Evolutionary conservation across 2,329 filamentous ascomycete genomes (phyloP), one percentile per base, ranked within the genome.

Genomic region (Bisporella sp.): DNA sequence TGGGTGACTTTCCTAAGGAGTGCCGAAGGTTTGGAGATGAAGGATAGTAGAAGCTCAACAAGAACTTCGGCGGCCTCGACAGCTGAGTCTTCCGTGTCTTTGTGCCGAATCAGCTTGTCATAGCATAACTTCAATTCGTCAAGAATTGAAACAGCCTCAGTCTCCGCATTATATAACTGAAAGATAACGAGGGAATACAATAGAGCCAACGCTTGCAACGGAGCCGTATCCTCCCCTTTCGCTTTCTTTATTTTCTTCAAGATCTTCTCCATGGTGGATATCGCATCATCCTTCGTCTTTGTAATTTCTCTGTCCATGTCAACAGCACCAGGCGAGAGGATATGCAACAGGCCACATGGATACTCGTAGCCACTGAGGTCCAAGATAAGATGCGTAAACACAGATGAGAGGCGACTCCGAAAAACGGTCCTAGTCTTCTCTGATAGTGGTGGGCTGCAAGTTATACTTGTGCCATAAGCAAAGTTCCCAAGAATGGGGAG

Each of bases 91-190:
- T 80, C 74, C 0, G 70, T 69, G 46, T 75, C 72, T 57, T 82
- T 77, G 46, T 69, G 66, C 29, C 68, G 65, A 49, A 74, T 63
- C 50, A 86, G 74, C 62, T 82, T 83, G 41, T 86, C 76, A 52
- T 85, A 85, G 65, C 86, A 90, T 52, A 85, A 74, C 57, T 85
- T 79, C n/a, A 96, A 75, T 59, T 96, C 92, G 48, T 87, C 80
- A 6, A 96, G 72, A 54, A 93, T 84, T 45, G 85, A 83, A 28
- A 96, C 78, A 0, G 90, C 88, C 63, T 97, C 93, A 0, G 86
- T 76, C 52, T 96, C 90, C 29, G 89, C 88, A 61, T 92, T 91
- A 70, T 96, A 96, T 6, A 96, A 77, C 66, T 96, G 89, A 49
- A 97, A 75, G 11, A 96, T 79, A 0, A 89, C 86, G 47, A 96